phyloP scores from a whole-genome alignment of 2,329 filamentous ascomycete genomes.

The Fusarium sp. region DNA sequence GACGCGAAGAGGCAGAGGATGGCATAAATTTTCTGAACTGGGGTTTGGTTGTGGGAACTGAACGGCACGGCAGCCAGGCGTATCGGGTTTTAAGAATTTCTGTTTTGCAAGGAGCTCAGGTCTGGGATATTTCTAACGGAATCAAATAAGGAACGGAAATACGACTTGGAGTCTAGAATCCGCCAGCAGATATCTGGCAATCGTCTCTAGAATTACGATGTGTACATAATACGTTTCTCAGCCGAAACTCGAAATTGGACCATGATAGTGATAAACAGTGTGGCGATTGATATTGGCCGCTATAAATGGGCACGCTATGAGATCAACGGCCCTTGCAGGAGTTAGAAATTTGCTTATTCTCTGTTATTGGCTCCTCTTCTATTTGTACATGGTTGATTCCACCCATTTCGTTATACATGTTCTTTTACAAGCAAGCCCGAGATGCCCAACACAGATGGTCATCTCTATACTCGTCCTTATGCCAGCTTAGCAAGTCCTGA shows the following conservation, averaged over 20 bases:
- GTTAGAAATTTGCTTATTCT: not conserved
- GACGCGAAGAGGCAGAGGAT: slow-evolving; percentile 70
- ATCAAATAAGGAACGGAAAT: slow-evolving; percentile 20
- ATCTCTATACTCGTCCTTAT: slow-evolving; percentile 7
- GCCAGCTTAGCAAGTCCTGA: slow-evolving; percentile 61
- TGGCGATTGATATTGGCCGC: not conserved
- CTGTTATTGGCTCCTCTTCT: slow-evolving; percentile 5
- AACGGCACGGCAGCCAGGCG: slow-evolving; percentile 38
- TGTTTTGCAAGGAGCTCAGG: slow-evolving; percentile 41
- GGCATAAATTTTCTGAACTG: slow-evolving; percentile 45
- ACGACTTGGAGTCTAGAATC: slow-evolving; percentile 18
- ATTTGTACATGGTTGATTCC: slow-evolving; percentile 27
- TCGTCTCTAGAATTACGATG: slow-evolving; percentile 14
- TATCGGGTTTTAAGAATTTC: slow-evolving; percentile 25
- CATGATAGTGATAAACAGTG: not conserved
- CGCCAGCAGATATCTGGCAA: slow-evolving; percentile 3
- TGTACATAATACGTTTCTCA: slow-evolving; percentile 6
- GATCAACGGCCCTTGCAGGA: not conserved
- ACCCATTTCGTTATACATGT: slow-evolving; percentile 13
- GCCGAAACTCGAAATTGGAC: not conserved
- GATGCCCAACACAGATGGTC: not conserved
- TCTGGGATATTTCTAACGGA: slow-evolving; percentile 35
- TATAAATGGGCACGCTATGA: not conserved
- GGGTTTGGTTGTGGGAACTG: slow-evolving; percentile 3
- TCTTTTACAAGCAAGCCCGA: not conserved